Evolutionary conservation across 2,329 filamentous ascomycete species (phyloP).

Genomic region (Diaporthe sp.): DNA sequence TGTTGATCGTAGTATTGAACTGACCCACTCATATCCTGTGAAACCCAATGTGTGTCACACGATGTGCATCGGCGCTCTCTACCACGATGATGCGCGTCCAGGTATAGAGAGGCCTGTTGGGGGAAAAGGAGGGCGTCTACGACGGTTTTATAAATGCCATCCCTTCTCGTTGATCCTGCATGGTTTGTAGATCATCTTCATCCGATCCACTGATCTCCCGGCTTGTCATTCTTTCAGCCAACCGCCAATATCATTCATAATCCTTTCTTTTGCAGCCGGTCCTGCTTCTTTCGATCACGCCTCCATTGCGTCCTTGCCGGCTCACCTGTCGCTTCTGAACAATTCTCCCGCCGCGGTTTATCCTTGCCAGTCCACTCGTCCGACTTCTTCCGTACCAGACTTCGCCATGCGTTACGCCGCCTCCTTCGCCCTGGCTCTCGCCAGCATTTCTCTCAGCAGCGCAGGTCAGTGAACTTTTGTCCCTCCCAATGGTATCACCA

Average conservation of each 20-base stretch:
- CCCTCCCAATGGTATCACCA: not conserved
- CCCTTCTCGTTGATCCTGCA: constrained; percentile 17
- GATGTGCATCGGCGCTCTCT: constrained; percentile 1
- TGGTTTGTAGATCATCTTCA: constrained; percentile 6
- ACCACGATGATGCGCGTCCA: not conserved
- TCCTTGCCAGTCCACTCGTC: no score
- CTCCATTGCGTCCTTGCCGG: not conserved
- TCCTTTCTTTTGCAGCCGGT: constrained; percentile 8
- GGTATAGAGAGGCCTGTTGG: not conserved
- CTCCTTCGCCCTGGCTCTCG: constrained; percentile 33
- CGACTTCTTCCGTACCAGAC: no score
- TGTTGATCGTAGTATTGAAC: not conserved
- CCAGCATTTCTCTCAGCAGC: constrained; percentile 17
- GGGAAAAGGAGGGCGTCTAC: not conserved
- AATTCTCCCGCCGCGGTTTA: not conserved
- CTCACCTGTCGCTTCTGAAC: constrained; percentile 21
- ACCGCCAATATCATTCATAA: constrained; percentile 5
- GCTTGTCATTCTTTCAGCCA: constrained; percentile 29
- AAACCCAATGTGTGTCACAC: constrained; percentile 33
- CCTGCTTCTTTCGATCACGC: constrained; percentile 1
- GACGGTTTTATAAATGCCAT: constrained; percentile 22
- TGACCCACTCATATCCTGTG: constrained; percentile 21
- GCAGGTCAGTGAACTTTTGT: constrained; percentile 18
- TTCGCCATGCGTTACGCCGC: constrained; percentile 33
- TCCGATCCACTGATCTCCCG: constrained; percentile 28